These are phyloP conservation scores for Exsudoporus frostii DNA, from an alignment of 768 basidiomycete genomes.

Conservation along the genomic window DNA sequence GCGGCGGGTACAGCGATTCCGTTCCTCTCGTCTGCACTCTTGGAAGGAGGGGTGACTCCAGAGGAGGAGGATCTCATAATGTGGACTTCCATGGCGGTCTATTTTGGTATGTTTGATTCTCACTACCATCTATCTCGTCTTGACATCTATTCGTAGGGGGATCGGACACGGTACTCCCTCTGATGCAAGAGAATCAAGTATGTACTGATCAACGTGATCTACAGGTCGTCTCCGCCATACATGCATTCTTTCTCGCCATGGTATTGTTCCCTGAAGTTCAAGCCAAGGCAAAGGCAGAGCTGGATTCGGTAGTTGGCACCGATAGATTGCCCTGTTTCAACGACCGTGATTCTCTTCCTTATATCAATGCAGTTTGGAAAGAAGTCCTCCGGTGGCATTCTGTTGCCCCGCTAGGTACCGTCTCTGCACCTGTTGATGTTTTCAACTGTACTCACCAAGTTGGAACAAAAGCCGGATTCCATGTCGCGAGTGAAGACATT, in stretches of 20 bases:
- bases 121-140: background rate
- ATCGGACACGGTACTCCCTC: slow-evolving; percentile 40
- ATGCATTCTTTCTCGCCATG: slow-evolving; percentile 27
- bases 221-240: slow-evolving; percentile 14
- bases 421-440: slow-evolving; percentile 21
- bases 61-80: slow-evolving; percentile 20
- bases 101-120: slow-evolving; percentile 5
- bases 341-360: slow-evolving; percentile 25
- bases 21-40: slow-evolving; percentile 14
- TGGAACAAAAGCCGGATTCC: slow-evolving; percentile 3
- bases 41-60: slow-evolving; percentile 8
- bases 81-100: slow-evolving; percentile 14
- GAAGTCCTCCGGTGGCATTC: slow-evolving; percentile 28
- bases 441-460: background rate
- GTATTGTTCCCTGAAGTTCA: slow-evolving; percentile 23
- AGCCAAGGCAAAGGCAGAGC: slow-evolving; percentile 23
- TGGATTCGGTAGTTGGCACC: slow-evolving; percentile 22
- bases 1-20: slow-evolving; percentile 12
- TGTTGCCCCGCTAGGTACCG: slow-evolving; percentile 13
- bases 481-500: slow-evolving; percentile 23
- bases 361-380: slow-evolving; percentile 23
- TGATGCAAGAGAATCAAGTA: slow-evolving; percentile 3
- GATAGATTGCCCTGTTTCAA: slow-evolving; percentile 20
- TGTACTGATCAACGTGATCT: background rate
- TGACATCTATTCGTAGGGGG: slow-evolving; percentile 26